Base-by-base conservation (phyloP, 1,139 yeast species). In the Suzukiozyma palmioleophila region DNA sequence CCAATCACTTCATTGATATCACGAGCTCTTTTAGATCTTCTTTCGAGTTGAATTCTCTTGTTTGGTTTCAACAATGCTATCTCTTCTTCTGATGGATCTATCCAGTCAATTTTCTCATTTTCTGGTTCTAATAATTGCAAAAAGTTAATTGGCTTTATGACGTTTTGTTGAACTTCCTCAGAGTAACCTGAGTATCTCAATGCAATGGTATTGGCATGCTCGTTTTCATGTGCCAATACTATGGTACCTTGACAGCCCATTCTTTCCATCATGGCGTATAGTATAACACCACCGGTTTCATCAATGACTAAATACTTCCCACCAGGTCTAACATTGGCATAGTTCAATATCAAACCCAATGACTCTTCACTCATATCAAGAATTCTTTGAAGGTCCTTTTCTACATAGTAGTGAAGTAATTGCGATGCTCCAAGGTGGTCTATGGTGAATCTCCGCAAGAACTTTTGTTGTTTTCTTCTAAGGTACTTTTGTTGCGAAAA, bases 401-500 rank as follows among this genome's bases (percentile, higher is more conserved):
- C 95, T 34, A 79, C 64, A 51, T 84, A 82, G 53, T 81, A 84
- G 42, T 85, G 83, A 36, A 90, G 62, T 47, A 92, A 66, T 48
- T 81, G 84, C n/a, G 85, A 76, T 11, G 88, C 68, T n/a, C 90
- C 84, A 39, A 92, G 66, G 46, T 82, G 79, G 45, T 86, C 87
- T 15, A 94, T 81, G 1, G 90, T 84, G 62, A 92, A 92, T 50
- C 89, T 74, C 54, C 95, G 79, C 46, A 87, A 73, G 56, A 87
- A 92, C 66, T 94, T 94, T 57, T 84, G 90, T 60, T 88, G 95
- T 62, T 92, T 92, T 51, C 98, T 78, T 51, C 84, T 84, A 50
- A 90, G 65, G 58, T 92, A 92, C 62, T 92, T 92, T 51, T 87
- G 96, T 58, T 92, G 96, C 3, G 97, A 87, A 54, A 77, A 88